A percentile compares a stretch with the other conserved stretches of the same genome.
Evolutionary conservation across 164 flowering plant species (phyloP).

Genomic region (Buxus sempervirens): DNA sequence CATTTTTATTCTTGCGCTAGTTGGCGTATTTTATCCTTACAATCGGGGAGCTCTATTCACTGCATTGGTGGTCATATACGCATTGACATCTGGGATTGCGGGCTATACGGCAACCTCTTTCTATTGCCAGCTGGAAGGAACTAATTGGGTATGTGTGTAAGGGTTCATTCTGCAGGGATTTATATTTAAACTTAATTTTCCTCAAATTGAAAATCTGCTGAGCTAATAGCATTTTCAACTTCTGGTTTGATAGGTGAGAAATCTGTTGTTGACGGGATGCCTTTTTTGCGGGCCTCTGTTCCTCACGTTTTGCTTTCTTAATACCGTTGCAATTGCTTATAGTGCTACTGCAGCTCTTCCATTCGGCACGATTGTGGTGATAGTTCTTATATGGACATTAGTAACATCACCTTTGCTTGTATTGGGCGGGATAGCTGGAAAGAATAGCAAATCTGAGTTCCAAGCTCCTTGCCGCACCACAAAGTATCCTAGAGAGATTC

Average conservation of each 20-base stretch:
- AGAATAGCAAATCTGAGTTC: conserved; percentile 40
- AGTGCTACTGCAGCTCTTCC: conserved; percentile 46
- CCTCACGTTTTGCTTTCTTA: conserved; percentile 39
- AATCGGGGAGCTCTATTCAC: conserved; percentile 43
- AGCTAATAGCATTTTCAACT: not conserved
- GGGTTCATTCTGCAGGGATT: not conserved
- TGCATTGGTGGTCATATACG: conserved; percentile 41
- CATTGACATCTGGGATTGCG: conserved; percentile 39
- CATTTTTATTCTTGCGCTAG: conserved; percentile 36
- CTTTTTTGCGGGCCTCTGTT: conserved; percentile 46
- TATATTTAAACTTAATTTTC: not conserved
- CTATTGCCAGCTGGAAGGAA: conserved; percentile 44
- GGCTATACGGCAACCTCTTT: conserved; percentile 43
- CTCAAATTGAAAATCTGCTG: not conserved
- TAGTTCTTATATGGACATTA: conserved; percentile 40
- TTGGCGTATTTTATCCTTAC: conserved; percentile 43
- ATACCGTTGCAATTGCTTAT: conserved; percentile 41
- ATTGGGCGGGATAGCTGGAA: conserved; percentile 45
- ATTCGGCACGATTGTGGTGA: conserved; percentile 40
- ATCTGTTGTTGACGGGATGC: conserved; percentile 39
- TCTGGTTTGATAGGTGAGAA: conserved; percentile 31
- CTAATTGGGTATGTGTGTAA: conserved; percentile 31
- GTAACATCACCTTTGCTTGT: conserved; percentile 44
- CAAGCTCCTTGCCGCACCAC: conserved; percentile 46
- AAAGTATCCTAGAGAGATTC: conserved; percentile 44